Evolutionary conservation across 208 protist genomes (phyloP), one percentile per base, ranked within the genome.

Genomic region (Acanthamoeba lugdunensis): DNA sequence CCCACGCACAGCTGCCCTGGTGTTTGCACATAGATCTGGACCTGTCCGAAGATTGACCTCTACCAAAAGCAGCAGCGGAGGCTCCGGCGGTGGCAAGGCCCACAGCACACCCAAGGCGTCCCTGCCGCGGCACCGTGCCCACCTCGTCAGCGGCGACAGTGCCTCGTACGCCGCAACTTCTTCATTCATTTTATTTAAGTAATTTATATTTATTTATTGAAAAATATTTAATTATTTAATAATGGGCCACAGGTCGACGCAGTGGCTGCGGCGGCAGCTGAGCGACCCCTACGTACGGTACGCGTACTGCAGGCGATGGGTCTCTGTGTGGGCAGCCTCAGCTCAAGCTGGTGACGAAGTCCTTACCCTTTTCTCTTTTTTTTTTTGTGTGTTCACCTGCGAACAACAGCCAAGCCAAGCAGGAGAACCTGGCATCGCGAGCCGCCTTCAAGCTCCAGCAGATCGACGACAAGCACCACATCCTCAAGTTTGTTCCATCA

Each of bases 391-490:
- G 37, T 41, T 41, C 37, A 41, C 37, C 37, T n/a, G n/a, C 37
- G 37, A 41, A 41, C 37, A 41, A 41, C 37, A 41, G 37, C 37
- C 37, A 85, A 85, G 77, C 77, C 45, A 50, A 85, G 77, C 45
- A 85, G 77, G 48, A 58, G 45, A 85, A 58, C 45, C 45, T 85
- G 37, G 77, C 77, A 11, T 85, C 77, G 23, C 77, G 77, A 41
- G 77, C 77, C 23, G 77, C 77, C 30, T 85, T 85, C 77, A 85
- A 85, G 77, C 33, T 85, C 9, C 18, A 85, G 77, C 41, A 85
- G 33, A 85, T 85, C 77, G 48, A 85, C 45, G 77, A 85, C 18
- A 85, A 85, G 33, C 77, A 85, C 77, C 37, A 85, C 45, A 61
- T 85, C 8, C 77, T 85, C 77, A 85, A 23, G 77, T 28, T 30